Evolutionary conservation across 225 moss, liverwort and hornwort species (phyloP).

Genomic region (Sphagnum contortum): DNA sequence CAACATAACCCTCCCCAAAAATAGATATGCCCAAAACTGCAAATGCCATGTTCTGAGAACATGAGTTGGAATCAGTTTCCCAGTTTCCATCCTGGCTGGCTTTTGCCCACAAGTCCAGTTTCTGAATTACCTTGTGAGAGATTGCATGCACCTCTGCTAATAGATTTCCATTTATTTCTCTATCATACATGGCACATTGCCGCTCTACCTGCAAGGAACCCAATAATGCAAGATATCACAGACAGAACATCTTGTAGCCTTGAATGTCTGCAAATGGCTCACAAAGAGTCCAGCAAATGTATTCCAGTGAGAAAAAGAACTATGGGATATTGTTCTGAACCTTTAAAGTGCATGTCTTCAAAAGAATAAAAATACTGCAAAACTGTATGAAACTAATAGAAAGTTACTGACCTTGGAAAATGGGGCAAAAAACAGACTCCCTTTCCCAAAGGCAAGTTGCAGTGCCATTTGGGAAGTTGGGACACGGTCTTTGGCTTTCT

Average conservation of each 20-base stretch:
- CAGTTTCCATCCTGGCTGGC: constrained; percentile 6
- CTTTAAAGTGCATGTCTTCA: too few species aligned
- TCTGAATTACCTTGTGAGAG: constrained; percentile 13
- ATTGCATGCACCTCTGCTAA: constrained; percentile 7
- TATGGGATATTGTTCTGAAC: too few species aligned
- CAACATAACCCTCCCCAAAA: constrained; percentile 21
- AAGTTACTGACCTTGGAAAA: constrained; percentile 14
- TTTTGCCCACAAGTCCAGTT: constrained; percentile 14
- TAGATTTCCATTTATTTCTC: constrained; percentile 15
- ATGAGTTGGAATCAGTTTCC: constrained; percentile 13
- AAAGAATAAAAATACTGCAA: too few species aligned
- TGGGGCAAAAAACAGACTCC: constrained; percentile 21
- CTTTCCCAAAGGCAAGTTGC: constrained; percentile 29
- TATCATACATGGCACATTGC: constrained; percentile 11
- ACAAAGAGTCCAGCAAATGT: too few species aligned
- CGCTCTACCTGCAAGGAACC: constrained; percentile 12
- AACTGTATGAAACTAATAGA: too few species aligned
- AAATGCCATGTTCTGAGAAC: constrained; percentile 21
- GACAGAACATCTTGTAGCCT: too few species aligned
- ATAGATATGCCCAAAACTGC: constrained; percentile 20
- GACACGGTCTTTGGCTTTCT: constrained; percentile 27
- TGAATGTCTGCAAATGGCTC: too few species aligned
- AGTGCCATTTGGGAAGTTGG: constrained; percentile 15
- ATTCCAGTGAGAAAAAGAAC: too few species aligned
- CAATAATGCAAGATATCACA: too few species aligned